Evolutionary conservation across 352 stramenopile species (phyloP).

Genomic region (Phytopythium oedochilum): DNA sequence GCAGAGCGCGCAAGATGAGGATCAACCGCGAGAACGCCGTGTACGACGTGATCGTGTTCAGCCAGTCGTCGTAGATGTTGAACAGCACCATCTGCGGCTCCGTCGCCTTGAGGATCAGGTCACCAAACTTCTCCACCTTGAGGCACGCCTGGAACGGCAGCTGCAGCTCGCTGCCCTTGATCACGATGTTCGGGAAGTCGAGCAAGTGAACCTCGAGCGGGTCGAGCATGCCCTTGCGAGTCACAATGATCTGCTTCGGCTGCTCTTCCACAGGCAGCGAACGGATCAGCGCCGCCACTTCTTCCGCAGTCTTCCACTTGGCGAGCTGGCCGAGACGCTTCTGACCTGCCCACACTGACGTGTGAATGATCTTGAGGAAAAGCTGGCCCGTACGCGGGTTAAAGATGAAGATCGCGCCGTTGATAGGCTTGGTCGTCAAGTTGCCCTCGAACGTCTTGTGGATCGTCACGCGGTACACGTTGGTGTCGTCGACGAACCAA

Average conservation of each 20-base stretch:
- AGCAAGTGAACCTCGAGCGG: slow-evolving; percentile 98
- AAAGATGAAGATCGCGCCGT: slow-evolving; percentile 99
- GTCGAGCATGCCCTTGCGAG: slow-evolving; percentile 99
- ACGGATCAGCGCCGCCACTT: slow-evolving; percentile 98
- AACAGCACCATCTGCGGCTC: slow-evolving; percentile 99
- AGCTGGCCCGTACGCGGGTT: slow-evolving; percentile 99
- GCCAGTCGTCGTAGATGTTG: slow-evolving; percentile 99
- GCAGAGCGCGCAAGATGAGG: slow-evolving; percentile 97
- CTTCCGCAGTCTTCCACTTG: slow-evolving; percentile 99
- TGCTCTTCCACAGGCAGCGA: slow-evolving; percentile 99
- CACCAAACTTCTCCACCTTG: slow-evolving; percentile 99
- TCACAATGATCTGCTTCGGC: slow-evolving; percentile 99
- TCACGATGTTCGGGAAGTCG: slow-evolving; percentile 99
- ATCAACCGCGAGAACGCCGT: slow-evolving; percentile 99
- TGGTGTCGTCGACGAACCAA: slow-evolving; percentile 99
- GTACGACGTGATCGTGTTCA: slow-evolving; percentile 99
- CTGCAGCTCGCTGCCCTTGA: slow-evolving; percentile 99
- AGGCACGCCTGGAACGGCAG: slow-evolving; percentile 99
- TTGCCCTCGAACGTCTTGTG: slow-evolving; percentile 99
- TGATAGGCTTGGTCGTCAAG: slow-evolving; percentile 99
- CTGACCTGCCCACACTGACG: slow-evolving; percentile 98
- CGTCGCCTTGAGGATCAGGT: slow-evolving; percentile 99
- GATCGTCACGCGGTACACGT: slow-evolving; percentile 98
- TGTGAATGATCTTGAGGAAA: slow-evolving; percentile 99
- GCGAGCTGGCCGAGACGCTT: slow-evolving; percentile 99